Evolutionary conservation across 495 filamentous ascomycete species (phyloP).

Genomic region (Lindgomyces ingoldianus): DNA sequence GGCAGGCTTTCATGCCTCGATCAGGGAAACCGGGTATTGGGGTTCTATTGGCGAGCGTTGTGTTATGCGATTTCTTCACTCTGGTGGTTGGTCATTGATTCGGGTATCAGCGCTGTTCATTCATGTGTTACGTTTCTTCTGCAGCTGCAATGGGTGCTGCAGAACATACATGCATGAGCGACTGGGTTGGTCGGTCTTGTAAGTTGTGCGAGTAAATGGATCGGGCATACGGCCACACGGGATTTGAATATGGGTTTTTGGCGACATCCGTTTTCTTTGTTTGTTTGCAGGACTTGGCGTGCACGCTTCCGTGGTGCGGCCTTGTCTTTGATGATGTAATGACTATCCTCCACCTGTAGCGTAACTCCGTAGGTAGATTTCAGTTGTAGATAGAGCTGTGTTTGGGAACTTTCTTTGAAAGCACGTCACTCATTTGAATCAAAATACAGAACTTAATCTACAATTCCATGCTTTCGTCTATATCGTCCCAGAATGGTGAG

Average conservation of each 20-base stretch:
- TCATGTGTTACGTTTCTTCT: no score
- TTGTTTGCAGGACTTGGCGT: background rate
- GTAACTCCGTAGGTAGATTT: background rate
- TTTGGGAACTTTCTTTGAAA: background rate
- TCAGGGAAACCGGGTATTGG: background rate
- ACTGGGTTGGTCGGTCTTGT: no score
- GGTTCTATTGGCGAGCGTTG: background rate
- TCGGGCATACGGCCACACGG: background rate
- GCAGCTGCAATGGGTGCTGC: no score
- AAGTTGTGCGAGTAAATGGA: no score
- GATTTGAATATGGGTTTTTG: background rate
- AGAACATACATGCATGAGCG: no score
- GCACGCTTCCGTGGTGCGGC: background rate
- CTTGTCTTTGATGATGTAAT: background rate
- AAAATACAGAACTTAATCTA: background rate
- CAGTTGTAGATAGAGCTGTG: background rate
- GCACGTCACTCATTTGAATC: background rate
- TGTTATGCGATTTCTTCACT: background rate
- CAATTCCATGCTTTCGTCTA: no score
- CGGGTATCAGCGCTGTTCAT: background rate
- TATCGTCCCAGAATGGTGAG: no score
- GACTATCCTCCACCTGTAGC: background rate
- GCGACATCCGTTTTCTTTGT: background rate
- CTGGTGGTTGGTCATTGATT: background rate
- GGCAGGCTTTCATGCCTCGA: background rate